Percentiles rank a stretch among this genome's conserved stretches.
phyloP scores from a whole-genome alignment of 176 grass and related monocot genomes.

The Olyra latifolia region DNA sequence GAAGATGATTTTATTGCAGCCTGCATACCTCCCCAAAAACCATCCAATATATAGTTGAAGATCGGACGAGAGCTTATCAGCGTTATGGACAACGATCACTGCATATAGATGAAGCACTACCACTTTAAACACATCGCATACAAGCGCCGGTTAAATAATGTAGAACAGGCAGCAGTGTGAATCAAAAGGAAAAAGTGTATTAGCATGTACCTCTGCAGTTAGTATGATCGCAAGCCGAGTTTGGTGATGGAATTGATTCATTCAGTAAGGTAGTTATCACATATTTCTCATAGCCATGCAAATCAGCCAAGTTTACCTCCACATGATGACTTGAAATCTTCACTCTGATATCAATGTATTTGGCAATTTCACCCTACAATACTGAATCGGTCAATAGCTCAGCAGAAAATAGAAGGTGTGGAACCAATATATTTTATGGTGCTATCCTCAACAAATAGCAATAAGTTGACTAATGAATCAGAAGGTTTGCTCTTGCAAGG shows the following conservation, averaged over 20 bases:
- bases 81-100: conserved; percentile 55
- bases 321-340: conserved; percentile 56
- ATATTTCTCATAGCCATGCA: conserved; percentile 74
- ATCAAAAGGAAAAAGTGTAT: background rate
- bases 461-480: background rate
- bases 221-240: conserved; percentile 25
- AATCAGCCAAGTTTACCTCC: conserved; percentile 64
- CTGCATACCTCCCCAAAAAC: conserved; percentile 60
- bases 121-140: background rate
- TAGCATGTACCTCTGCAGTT: conserved; percentile 53
- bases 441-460: background rate
- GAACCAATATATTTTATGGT: background rate
- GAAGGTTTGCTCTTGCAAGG: background rate
- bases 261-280: conserved; percentile 58
- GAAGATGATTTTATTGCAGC: conserved; percentile 62
- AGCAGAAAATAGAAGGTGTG: no score
- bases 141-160: background rate
- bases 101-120: conserved; percentile 4
- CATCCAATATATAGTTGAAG: conserved; percentile 61
- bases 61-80: conserved; percentile 62
- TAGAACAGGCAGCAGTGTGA: background rate
- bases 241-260: conserved; percentile 42
- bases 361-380: conserved; percentile 54
- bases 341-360: conserved; percentile 53
- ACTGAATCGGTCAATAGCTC: background rate